Base-by-base conservation (phyloP, 208 protist species). In the Novymonas esmeraldas region DNA sequence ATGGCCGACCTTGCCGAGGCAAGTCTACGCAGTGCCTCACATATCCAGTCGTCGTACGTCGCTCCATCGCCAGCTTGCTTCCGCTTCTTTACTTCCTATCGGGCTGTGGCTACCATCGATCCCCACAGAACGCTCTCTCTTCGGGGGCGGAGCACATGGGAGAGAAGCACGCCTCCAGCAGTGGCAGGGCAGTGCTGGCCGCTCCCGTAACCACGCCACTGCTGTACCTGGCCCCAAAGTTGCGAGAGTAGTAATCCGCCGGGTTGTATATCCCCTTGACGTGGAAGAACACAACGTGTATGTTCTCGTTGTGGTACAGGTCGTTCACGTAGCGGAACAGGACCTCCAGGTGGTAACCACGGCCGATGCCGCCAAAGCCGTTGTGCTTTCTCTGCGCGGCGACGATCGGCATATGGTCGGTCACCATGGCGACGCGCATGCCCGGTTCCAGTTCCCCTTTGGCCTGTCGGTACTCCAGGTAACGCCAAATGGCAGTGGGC, bases 11-110 rank as follows among this genome's bases (percentile, higher is more conserved):
- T 52, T 52, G 48, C 48, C 7, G 6, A 31, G 6, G 48, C 22
- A 52, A 52, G 48, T 14, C 48, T 2, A 52, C 14, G 9, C 16
- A 52, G 48, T 52, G 48, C 48, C 48, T 52, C 48, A 52, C 48
- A 57, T 57, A 44, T 42, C 41, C 16, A 18, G n/a, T 57, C 51
- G 34, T 41, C 51, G 51, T 57, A 57, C 11, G 31, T 20, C 34
- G 51, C 34, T 36, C 41, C 18, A 44, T 11, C 36, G 5, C 36
- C 36, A 5, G 16, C n/a, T 57, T 31, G 18, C 51, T 44, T 57
- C 41, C 33, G 13, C 33, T 41, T 44, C 51, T 41, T 52, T 52
- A 52, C 48, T 52, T 52, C 24, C 48, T 52, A 52, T 52, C 48
- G 31, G 4, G 31, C 48, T 52, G 14, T 52, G 48, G 48, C 48